Evolutionary conservation across 164 flowering plant genomes (phyloP).

Genomic region (Sedum album): DNA sequence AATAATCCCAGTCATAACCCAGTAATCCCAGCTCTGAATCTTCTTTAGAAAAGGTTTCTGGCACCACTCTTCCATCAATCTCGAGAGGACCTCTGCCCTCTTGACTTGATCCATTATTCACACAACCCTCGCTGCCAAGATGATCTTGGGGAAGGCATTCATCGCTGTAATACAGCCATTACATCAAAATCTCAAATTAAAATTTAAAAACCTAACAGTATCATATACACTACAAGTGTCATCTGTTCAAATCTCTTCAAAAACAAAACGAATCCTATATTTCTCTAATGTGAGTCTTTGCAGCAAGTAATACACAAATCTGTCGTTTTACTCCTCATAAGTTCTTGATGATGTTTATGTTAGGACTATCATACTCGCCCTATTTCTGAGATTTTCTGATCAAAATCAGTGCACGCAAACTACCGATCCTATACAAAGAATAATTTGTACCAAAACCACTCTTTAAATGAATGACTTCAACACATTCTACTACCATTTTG

Average conservation of each 20-base stretch:
- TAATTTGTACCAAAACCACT: background rate
- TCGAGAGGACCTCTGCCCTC: constrained; percentile 15
- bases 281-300: no score
- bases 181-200: background rate
- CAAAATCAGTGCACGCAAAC: background rate
- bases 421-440: background rate
- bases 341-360: no score
- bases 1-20: constrained; percentile 21
- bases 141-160: constrained; percentile 3
- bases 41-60: background rate
- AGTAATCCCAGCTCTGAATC: constrained; percentile 15
- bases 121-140: background rate
- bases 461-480: background rate
- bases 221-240: background rate
- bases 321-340: no score
- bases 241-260: no score
- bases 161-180: background rate
- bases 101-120: background rate
- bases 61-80: constrained; percentile 14
- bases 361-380: no score
- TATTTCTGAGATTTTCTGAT: no score
- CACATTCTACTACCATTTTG: background rate
- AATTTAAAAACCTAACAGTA: background rate
- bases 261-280: no score
- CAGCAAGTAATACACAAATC: no score